Conservation (phyloP, 306 rosid genomes). For the Castanopsis chinensis region DNA sequence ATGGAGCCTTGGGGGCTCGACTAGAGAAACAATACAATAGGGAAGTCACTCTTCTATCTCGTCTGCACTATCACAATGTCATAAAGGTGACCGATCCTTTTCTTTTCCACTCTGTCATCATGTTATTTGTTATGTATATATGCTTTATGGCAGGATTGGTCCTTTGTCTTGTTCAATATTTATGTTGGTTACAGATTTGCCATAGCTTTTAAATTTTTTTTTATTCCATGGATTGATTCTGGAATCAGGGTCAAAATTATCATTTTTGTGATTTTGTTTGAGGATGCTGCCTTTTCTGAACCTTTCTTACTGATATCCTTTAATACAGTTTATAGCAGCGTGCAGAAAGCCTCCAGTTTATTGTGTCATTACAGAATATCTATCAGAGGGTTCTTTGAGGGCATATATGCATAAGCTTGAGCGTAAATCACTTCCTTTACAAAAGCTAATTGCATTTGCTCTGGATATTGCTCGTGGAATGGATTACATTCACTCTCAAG, state of each 20-base stretch:
- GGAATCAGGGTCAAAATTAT: conserved; percentile 7
- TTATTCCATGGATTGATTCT: conserved; percentile 11
- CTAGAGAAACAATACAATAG: conserved; percentile 75
- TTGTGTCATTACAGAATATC: conserved; percentile 81
- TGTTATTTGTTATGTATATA: background rate
- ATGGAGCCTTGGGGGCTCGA: conserved; percentile 52
- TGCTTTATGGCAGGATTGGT: conserved; percentile 5
- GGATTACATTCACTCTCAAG: conserved; percentile 89
- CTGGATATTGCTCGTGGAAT: conserved; percentile 86
- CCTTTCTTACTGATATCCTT: conserved; percentile 17
- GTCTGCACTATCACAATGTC: conserved; percentile 73
- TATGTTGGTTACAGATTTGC: conserved; percentile 9
- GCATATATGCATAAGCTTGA: conserved; percentile 76
- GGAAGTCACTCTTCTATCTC: conserved; percentile 81
- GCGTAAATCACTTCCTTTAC: conserved; percentile 46
- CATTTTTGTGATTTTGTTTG: background rate
- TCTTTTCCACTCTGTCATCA: conserved; percentile 7
- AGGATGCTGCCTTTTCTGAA: background rate
- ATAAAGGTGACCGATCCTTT: conserved; percentile 56
- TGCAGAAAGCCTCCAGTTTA: conserved; percentile 79
- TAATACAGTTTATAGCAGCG: conserved; percentile 77
- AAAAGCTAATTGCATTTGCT: conserved; percentile 57
- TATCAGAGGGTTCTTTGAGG: conserved; percentile 85
- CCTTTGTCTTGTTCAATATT: background rate
- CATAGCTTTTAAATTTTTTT: background rate